Conservation (phyloP, 78 protist genomes). For the Dictyostelium citrinum region DNA sequence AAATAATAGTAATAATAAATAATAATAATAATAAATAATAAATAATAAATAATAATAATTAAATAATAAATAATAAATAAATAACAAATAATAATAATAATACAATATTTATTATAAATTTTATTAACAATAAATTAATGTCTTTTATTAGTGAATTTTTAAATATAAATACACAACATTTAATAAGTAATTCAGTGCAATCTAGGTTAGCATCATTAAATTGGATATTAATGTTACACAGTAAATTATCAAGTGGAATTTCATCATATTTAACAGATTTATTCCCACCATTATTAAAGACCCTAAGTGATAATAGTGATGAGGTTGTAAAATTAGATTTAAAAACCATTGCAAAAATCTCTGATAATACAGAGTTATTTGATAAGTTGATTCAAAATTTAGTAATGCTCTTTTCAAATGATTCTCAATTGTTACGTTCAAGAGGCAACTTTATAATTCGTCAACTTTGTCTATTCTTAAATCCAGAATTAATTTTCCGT, state of each 20-base stretch:
- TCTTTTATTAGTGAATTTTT: slow-evolving; percentile 17
- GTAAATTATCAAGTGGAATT: slow-evolving; percentile 31
- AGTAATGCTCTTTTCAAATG: slow-evolving; percentile 6
- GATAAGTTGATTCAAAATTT: slow-evolving; percentile 52
- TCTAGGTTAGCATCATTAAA: slow-evolving; percentile 70
- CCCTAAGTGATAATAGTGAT: slow-evolving; percentile 67
- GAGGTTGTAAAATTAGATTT: slow-evolving; percentile 81
- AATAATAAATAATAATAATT: background rate
- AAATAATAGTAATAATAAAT: background rate
- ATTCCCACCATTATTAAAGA: slow-evolving; percentile 71
- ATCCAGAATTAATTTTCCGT: slow-evolving; percentile 70
- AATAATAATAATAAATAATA: background rate
- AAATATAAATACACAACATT: slow-evolving; percentile 14
- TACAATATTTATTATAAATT: background rate
- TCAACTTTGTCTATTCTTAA: slow-evolving; percentile 66
- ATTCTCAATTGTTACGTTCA: slow-evolving; percentile 35
- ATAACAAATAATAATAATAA: background rate
- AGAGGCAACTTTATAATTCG: slow-evolving; percentile 77
- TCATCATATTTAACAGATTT: slow-evolving; percentile 36
- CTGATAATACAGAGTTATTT: slow-evolving; percentile 31
- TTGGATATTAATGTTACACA: slow-evolving; percentile 85
- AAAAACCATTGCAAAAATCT: slow-evolving; percentile 80
- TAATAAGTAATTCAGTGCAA: slow-evolving; percentile 43
- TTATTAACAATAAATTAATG: too few species aligned
- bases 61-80: background rate